These are phyloP conservation scores for Syncephalastrum sp. DNA, from an alignment of 371 early-diverging fungal species.

Conservation along the genomic window DNA sequence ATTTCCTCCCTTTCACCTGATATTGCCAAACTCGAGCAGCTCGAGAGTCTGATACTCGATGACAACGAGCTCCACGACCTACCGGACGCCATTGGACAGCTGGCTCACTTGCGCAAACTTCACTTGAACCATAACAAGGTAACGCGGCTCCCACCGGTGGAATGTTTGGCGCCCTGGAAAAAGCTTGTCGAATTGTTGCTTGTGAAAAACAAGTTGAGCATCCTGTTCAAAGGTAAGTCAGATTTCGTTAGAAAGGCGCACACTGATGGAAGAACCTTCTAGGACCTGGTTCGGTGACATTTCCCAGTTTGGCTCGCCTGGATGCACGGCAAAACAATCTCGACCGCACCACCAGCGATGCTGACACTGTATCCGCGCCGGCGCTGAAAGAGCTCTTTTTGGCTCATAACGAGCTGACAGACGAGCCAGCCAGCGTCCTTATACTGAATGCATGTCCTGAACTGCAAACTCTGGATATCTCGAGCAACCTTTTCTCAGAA, in stretches of 20 bases:
- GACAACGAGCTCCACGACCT: constrained; percentile 55
- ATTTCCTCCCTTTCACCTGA: constrained; percentile 28
- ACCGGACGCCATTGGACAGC: constrained; percentile 48
- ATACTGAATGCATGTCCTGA: constrained; percentile 29
- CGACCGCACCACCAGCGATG: too few species aligned
- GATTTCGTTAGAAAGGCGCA: background rate
- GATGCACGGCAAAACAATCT: constrained; percentile 59
- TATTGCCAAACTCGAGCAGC: constrained; percentile 26
- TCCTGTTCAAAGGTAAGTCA: constrained; percentile 26
- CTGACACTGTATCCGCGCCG: constrained; percentile 20
- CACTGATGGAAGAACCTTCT: constrained; percentile 4
- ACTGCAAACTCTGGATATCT: constrained; percentile 65
- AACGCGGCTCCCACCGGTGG: constrained; percentile 37
- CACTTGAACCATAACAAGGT: constrained; percentile 58
- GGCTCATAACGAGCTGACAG: constrained; percentile 43
- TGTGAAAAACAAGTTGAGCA: constrained; percentile 44
- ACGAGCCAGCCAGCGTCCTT: constrained; percentile 9
- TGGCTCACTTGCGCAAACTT: constrained; percentile 54
- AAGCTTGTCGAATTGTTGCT: constrained; percentile 53
- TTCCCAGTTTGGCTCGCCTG: constrained; percentile 51
- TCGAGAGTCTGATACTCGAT: constrained; percentile 63
- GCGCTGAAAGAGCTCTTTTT: constrained; percentile 58
- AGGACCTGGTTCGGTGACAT: constrained; percentile 5
- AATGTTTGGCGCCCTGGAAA: constrained; percentile 25
- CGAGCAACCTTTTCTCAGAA: constrained; percentile 56